These are phyloP conservation scores for Colletotrichum sp. DNA, from an alignment of 2,329 filamentous ascomycete species.

Conservation along the genomic window DNA sequence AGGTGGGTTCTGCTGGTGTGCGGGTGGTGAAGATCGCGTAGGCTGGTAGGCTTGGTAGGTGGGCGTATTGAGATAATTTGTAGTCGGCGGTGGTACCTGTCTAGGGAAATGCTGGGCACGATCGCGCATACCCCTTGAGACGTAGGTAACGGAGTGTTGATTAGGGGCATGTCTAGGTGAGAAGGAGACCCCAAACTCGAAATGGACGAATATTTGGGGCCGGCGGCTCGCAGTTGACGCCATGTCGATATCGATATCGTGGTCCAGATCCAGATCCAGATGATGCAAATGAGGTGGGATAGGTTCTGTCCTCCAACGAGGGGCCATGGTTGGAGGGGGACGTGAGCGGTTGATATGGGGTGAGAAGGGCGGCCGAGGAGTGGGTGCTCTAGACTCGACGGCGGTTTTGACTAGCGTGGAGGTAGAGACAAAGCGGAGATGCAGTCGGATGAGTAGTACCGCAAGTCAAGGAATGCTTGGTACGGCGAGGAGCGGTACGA, in stretches of 20 bases:
- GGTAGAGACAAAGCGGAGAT: constrained; percentile 17
- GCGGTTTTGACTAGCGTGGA: constrained; percentile 10
- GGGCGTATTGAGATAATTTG: constrained; percentile 42
- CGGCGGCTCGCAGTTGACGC: constrained; percentile 31
- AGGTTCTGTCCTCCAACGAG: constrained; percentile 19
- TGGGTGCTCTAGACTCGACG: constrained; percentile 1
- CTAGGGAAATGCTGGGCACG: constrained; percentile 45
- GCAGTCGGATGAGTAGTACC: constrained; percentile 7
- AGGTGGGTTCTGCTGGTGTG: constrained; percentile 23
- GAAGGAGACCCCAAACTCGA: constrained; percentile 59
- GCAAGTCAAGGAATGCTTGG: not conserved
- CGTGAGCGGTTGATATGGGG: constrained; percentile 9
- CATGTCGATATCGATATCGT: constrained; percentile 16
- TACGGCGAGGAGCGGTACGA: not conserved
- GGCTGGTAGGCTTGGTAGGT: constrained; percentile 8
- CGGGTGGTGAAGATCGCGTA: constrained; percentile 11
- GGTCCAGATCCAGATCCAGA: constrained; percentile 1
- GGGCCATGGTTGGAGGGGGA: constrained; percentile 24
- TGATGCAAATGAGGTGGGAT: constrained; percentile 25
- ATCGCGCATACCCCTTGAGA: constrained; percentile 49
- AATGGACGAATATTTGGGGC: constrained; percentile 53
- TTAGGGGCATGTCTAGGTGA: constrained; percentile 46
- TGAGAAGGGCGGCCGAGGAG: not conserved
- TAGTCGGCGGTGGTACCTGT: constrained; percentile 48
- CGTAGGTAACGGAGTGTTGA: constrained; percentile 51